Conservation (phyloP, 2,329 filamentous ascomycete genomes). For the Neonectria punicea region DNA sequence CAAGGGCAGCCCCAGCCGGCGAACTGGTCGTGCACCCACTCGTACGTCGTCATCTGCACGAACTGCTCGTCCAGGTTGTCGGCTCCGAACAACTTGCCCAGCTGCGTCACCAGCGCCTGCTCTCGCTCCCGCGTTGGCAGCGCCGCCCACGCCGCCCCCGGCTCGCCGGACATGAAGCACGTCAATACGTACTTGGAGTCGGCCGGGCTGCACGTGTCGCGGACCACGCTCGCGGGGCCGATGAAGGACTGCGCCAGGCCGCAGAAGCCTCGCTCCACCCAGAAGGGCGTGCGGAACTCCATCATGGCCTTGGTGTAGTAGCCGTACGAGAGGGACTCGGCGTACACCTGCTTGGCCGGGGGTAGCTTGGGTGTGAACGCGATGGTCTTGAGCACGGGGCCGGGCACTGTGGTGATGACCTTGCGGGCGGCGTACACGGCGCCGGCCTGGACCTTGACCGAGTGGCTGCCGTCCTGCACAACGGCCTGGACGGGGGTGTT, state of each 20-base stretch:
- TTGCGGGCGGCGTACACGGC: slow-evolving; percentile 51
- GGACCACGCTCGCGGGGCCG: slow-evolving; percentile 57
- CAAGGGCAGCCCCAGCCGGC: slow-evolving; percentile 54
- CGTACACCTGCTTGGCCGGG: slow-evolving; percentile 47
- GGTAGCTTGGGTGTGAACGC: slow-evolving; percentile 60
- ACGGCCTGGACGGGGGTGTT: slow-evolving; percentile 46
- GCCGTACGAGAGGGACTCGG: slow-evolving; percentile 52
- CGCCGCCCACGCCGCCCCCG: slow-evolving; percentile 47
- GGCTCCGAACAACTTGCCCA: slow-evolving; percentile 40
- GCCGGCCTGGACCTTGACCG: slow-evolving; percentile 40
- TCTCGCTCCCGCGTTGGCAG: slow-evolving; percentile 34
- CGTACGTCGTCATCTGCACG: slow-evolving; percentile 47
- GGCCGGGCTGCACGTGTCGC: slow-evolving; percentile 52
- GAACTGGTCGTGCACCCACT: slow-evolving; percentile 53
- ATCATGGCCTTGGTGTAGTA: slow-evolving; percentile 64
- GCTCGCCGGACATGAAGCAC: slow-evolving; percentile 53
- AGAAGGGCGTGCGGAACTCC: slow-evolving; percentile 53
- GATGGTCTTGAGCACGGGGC: slow-evolving; percentile 57
- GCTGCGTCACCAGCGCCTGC: slow-evolving; percentile 40
- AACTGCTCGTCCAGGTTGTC: slow-evolving; percentile 37
- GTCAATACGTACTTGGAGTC: slow-evolving; percentile 49
- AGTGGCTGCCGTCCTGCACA: slow-evolving; percentile 34
- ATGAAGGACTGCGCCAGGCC: slow-evolving; percentile 57
- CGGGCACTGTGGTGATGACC: slow-evolving; percentile 61
- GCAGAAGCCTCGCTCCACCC: slow-evolving; percentile 51